Evolutionary conservation across 1,284 basidiomycete genomes (phyloP).

Genomic region (Ustilago vetiveriae): DNA sequence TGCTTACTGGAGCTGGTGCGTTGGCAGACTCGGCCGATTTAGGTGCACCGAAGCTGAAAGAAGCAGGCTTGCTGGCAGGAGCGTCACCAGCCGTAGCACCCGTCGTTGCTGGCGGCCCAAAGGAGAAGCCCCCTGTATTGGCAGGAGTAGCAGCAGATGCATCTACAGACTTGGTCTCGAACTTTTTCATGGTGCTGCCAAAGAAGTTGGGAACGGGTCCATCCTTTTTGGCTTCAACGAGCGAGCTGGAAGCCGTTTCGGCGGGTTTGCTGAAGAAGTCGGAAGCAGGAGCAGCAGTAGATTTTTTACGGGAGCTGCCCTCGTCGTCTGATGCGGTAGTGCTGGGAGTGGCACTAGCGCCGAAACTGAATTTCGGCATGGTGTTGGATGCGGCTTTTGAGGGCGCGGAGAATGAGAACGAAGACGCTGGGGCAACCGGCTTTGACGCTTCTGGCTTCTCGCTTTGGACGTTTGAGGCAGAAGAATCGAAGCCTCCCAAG

Average conservation of each 20-base stretch:
- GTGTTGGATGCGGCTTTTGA: conserved; percentile 23
- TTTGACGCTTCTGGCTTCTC: conserved; percentile 26
- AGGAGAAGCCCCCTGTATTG: conserved; percentile 9
- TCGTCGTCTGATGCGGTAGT: conserved; percentile 6
- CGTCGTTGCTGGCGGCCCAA: conserved; percentile 9
- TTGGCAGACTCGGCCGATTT: conserved; percentile 13
- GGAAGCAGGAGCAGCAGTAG: conserved; percentile 20
- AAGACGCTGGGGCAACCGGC: conserved; percentile 10
- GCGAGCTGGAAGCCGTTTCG: conserved; percentile 17
- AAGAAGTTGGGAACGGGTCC: conserved; percentile 62
- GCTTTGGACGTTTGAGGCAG: conserved; percentile 29
- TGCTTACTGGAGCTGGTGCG: neutral
- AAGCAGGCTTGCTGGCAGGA: conserved; percentile 4
- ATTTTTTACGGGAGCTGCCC: conserved; percentile 15
- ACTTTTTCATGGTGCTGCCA: conserved; percentile 47
- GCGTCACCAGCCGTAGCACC: neutral
- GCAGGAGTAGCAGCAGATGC: conserved; percentile 7
- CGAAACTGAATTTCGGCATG: conserved; percentile 47
- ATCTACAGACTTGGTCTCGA: conserved; percentile 25
- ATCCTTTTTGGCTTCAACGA: conserved; percentile 49
- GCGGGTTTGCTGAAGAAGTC: conserved; percentile 47
- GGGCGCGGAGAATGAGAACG: conserved; percentile 48
- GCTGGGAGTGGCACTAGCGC: conserved; percentile 10
- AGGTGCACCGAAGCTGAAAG: conserved; percentile 32
- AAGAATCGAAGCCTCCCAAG: conserved; percentile 48